Evolutionary conservation across 495 filamentous ascomycete genomes (phyloP).

Genomic region (Penicillium flavigenum): DNA sequence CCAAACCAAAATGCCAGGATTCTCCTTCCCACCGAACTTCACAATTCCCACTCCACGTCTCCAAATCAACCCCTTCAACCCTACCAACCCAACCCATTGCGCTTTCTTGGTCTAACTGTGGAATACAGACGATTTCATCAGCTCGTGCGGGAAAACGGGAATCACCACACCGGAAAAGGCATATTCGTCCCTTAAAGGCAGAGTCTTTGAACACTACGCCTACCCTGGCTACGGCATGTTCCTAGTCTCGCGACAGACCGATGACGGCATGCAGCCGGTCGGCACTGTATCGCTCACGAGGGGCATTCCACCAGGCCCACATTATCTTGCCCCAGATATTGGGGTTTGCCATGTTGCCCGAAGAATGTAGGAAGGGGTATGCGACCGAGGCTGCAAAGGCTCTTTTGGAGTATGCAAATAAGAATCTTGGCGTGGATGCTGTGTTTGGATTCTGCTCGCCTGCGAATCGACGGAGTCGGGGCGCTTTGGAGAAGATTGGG

Average conservation of each 20-base stretch:
- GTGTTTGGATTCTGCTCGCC: slow-evolving; percentile 27
- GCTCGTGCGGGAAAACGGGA: slow-evolving; percentile 20
- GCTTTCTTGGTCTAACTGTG: slow-evolving; percentile 36
- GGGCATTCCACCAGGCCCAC: slow-evolving; percentile 22
- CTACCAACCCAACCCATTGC: slow-evolving; percentile 28
- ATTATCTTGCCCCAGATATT: slow-evolving; percentile 34
- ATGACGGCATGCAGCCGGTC: neutral
- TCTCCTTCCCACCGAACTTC: neutral
- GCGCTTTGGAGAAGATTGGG: slow-evolving; percentile 36
- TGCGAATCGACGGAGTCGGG: slow-evolving; percentile 25
- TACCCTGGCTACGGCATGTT: slow-evolving; percentile 28
- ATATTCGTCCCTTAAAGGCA: slow-evolving; percentile 19
- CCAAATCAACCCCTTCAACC: slow-evolving; percentile 32
- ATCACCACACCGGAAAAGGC: slow-evolving; percentile 29
- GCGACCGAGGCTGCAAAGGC: slow-evolving; percentile 35
- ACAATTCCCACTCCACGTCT: slow-evolving; percentile 33
- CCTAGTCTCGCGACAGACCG: slow-evolving; percentile 23
- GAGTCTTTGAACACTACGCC: slow-evolving; percentile 26
- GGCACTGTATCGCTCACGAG: slow-evolving; percentile 23
- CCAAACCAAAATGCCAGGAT: neutral
- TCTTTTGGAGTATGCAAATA: slow-evolving; percentile 30
- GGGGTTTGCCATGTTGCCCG: slow-evolving; percentile 36
- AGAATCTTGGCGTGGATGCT: slow-evolving; percentile 19
- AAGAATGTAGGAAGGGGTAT: slow-evolving; percentile 39
- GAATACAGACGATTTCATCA: slow-evolving; percentile 25